These are phyloP conservation scores for Fonsecaea multimorphosa DNA, from an alignment of 2,329 filamentous ascomycete species.

Conservation along the genomic window DNA sequence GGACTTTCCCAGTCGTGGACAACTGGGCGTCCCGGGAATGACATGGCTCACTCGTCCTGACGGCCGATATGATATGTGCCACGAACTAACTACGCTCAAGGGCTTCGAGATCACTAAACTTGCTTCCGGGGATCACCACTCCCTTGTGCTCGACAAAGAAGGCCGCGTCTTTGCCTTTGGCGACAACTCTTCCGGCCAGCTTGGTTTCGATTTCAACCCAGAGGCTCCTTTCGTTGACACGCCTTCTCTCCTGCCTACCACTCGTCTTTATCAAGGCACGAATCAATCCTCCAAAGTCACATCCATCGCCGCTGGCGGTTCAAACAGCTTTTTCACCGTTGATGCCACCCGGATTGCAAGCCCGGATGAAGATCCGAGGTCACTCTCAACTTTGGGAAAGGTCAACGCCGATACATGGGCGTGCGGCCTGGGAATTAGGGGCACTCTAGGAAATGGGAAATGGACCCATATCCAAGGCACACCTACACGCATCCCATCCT, in stretches of 20 bases:
- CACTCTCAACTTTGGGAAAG: conserved; percentile 56
- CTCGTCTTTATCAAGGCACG: conserved; percentile 73
- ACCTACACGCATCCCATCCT: conserved; percentile 78
- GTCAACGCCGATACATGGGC: conserved; percentile 81
- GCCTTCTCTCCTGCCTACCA: conserved; percentile 73
- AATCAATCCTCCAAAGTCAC: conserved; percentile 71
- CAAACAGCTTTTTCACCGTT: conserved; percentile 84
- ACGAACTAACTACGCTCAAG: conserved; percentile 75
- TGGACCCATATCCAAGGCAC: conserved; percentile 86
- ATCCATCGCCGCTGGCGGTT: conserved; percentile 80
- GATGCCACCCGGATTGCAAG: conserved; percentile 70
- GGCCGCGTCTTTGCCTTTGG: conserved; percentile 86
- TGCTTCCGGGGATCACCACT: conserved; percentile 86
- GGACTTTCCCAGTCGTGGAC: conserved; percentile 79
- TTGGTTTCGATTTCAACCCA: conserved; percentile 76
- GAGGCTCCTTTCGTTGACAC: conserved; percentile 69
- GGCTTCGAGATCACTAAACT: conserved; percentile 75
- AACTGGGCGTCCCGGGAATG: conserved; percentile 84
- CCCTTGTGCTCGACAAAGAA: conserved; percentile 74
- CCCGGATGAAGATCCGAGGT: conserved; percentile 51
- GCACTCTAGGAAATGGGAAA: conserved; percentile 79
- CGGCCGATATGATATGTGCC: conserved; percentile 79
- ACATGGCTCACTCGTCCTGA: conserved; percentile 77
- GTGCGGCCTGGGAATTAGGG: conserved; percentile 83
- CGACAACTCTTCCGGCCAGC: conserved; percentile 88